Conservation (phyloP, 768 basidiomycete species). For the Boletellus ananiceps region DNA sequence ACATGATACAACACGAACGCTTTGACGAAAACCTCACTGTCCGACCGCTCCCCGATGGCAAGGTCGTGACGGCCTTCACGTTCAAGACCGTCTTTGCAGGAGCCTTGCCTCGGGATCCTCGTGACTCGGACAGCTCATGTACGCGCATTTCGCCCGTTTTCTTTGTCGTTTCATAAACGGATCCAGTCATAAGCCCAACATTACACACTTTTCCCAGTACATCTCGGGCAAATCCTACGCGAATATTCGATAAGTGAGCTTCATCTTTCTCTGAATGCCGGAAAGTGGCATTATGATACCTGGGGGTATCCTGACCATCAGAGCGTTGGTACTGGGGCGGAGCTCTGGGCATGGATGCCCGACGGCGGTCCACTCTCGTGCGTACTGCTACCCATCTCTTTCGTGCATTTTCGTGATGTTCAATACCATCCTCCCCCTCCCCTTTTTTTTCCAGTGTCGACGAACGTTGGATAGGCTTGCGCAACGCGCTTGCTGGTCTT, state of each 20-base stretch:
- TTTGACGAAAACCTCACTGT: slow-evolving; percentile 51
- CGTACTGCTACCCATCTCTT: slow-evolving; percentile 13
- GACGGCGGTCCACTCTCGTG: slow-evolving; percentile 51
- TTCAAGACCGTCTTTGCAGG: slow-evolving; percentile 63
- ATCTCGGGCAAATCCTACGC: slow-evolving; percentile 81
- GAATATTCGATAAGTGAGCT: slow-evolving; percentile 85
- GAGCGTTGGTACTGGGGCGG: slow-evolving; percentile 80
- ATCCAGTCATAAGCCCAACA: slow-evolving; percentile 58
- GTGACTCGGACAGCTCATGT: slow-evolving; percentile 41
- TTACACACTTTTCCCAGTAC: slow-evolving; percentile 81
- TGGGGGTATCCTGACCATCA: slow-evolving; percentile 81
- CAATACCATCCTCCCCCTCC: no score
- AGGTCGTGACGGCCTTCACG: slow-evolving; percentile 72
- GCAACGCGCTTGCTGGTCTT: slow-evolving; percentile 86
- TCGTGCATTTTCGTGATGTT: no score
- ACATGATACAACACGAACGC: slow-evolving; percentile 20
- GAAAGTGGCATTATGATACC: slow-evolving; percentile 82
- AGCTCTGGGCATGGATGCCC: slow-evolving; percentile 92
- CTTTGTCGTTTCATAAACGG: neutral
- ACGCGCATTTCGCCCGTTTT: slow-evolving; percentile 32
- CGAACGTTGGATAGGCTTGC: slow-evolving; percentile 76
- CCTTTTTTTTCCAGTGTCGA: slow-evolving; percentile 47
- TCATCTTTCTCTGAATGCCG: slow-evolving; percentile 85
- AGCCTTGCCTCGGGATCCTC: slow-evolving; percentile 54
- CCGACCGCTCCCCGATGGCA: slow-evolving; percentile 73